Evolutionary conservation across 352 stramenopile genomes (phyloP).

Genomic region (Phytopythium montanum): DNA sequence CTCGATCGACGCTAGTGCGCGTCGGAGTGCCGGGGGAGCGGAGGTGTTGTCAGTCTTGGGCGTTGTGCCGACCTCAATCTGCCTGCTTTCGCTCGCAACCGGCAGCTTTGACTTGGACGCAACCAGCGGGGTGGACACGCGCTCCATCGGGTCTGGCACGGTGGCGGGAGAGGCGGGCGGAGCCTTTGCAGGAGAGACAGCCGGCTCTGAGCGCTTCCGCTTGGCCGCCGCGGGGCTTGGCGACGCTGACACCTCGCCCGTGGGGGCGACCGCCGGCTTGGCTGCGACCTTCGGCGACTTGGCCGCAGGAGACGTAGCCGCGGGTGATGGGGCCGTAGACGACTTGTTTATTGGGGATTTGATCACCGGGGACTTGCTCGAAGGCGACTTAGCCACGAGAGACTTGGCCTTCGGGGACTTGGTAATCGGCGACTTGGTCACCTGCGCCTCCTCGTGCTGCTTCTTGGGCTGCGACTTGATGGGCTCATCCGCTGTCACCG

Average conservation of each 20-base stretch:
- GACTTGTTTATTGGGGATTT: background rate
- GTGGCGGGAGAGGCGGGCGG: background rate
- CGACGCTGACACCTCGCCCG: background rate
- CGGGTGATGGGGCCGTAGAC: background rate
- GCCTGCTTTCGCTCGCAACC: background rate
- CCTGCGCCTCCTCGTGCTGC: background rate
- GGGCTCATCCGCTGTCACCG: too few relatives aligned
- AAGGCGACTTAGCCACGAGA: background rate
- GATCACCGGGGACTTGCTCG: background rate
- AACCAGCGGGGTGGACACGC: background rate
- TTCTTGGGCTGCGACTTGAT: background rate
- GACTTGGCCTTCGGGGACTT: background rate
- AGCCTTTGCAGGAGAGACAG: background rate
- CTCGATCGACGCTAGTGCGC: conserved; percentile 4
- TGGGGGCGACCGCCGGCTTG: background rate
- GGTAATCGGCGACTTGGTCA: background rate
- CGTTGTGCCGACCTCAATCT: background rate
- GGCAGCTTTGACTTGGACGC: background rate
- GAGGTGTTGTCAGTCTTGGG: background rate
- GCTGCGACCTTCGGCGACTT: background rate
- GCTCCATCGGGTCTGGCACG: background rate
- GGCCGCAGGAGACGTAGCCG: background rate
- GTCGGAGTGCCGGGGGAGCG: background rate
- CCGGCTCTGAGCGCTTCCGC: conserved; percentile 2
- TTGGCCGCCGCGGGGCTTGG: conserved; percentile 1